Conservation (phyloP, 352 stramenopile species). For the Paralagenidium karlingii region DNA sequence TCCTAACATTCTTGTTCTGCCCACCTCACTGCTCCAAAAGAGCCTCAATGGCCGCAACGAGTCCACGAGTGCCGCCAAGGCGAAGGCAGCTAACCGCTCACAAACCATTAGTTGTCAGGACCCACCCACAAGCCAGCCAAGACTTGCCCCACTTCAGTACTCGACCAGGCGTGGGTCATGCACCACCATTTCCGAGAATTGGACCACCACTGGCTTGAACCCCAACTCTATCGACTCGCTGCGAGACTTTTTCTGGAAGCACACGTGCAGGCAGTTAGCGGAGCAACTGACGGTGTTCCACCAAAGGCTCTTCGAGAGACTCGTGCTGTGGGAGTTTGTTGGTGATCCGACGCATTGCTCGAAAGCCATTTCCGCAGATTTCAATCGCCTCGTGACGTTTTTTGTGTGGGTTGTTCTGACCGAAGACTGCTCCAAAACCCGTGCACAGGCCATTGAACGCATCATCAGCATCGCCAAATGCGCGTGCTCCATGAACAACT, state of each 20-base stretch:
- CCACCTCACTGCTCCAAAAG: no score
- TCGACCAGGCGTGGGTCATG: no score
- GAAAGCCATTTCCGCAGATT: slow-evolving; percentile 41
- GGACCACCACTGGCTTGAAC: no score
- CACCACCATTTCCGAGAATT: no score
- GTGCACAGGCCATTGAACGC: slow-evolving; percentile 52
- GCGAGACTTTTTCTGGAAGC: slow-evolving; percentile 30
- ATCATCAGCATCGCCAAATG: slow-evolving; percentile 56
- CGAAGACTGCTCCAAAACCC: slow-evolving; percentile 49
- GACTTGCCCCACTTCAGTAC: no score
- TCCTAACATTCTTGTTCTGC: slow-evolving; percentile 29
- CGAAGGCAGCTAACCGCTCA: no score
- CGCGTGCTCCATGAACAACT: slow-evolving; percentile 39
- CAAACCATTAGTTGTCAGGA: no score
- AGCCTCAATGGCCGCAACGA: slow-evolving; percentile 2
- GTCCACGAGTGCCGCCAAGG: neutral
- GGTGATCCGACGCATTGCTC: slow-evolving; percentile 23
- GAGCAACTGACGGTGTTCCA: slow-evolving; percentile 59
- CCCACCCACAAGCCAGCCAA: no score
- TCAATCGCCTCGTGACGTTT: slow-evolving; percentile 51
- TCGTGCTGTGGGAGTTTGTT: slow-evolving; percentile 49
- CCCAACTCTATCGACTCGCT: slow-evolving; percentile 26
- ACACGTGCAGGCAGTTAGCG: slow-evolving; percentile 34
- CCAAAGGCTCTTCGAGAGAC: slow-evolving; percentile 24
- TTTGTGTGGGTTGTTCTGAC: slow-evolving; percentile 67